phyloP scores from a whole-genome alignment of 768 basidiomycete species.

The Peribolospora kevripleyi region DNA sequence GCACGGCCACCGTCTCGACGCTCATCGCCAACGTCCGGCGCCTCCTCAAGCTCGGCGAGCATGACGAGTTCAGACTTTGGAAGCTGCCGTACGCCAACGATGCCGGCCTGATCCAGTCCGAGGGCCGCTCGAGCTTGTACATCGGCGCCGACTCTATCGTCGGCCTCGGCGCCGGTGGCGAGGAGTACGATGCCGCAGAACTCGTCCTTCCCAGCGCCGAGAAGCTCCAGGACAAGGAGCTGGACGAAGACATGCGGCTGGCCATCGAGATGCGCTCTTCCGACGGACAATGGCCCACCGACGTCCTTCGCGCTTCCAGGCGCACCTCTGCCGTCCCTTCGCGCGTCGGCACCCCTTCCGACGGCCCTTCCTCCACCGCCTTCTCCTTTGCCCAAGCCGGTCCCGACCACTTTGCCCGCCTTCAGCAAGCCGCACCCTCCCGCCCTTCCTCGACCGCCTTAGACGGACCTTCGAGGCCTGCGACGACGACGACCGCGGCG shows the following conservation, averaged over 20 bases:
- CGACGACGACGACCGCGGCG: not conserved
- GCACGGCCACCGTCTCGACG: slow-evolving; percentile 27
- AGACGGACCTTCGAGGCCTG: not conserved
- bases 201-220: slow-evolving; percentile 19
- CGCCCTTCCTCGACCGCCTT: not conserved
- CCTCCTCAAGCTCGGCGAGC: slow-evolving; percentile 7
- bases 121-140: slow-evolving; percentile 2
- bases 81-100: slow-evolving; percentile 19
- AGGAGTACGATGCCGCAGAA: slow-evolving; percentile 19
- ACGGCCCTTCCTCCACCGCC: slow-evolving; percentile 14
- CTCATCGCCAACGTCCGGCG: slow-evolving; percentile 17
- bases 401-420: slow-evolving; percentile 7
- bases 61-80: slow-evolving; percentile 33
- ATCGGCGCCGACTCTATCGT: slow-evolving; percentile 1
- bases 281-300: slow-evolving; percentile 35
- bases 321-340: slow-evolving; percentile 9
- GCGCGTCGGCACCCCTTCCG: slow-evolving; percentile 16
- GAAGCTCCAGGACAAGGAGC: slow-evolving; percentile 18
- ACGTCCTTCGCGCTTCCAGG: slow-evolving; percentile 15
- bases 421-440: slow-evolving; percentile 1
- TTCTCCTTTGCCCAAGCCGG: slow-evolving; percentile 14
- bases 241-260: slow-evolving; percentile 34
- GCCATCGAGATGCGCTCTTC: slow-evolving; percentile 44
- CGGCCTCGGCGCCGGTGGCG: slow-evolving; percentile 20
- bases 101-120: slow-evolving; percentile 2